Conservation (phyloP, 192 early-diverging fungal species). For the Pilobolus umbonatus region DNA sequence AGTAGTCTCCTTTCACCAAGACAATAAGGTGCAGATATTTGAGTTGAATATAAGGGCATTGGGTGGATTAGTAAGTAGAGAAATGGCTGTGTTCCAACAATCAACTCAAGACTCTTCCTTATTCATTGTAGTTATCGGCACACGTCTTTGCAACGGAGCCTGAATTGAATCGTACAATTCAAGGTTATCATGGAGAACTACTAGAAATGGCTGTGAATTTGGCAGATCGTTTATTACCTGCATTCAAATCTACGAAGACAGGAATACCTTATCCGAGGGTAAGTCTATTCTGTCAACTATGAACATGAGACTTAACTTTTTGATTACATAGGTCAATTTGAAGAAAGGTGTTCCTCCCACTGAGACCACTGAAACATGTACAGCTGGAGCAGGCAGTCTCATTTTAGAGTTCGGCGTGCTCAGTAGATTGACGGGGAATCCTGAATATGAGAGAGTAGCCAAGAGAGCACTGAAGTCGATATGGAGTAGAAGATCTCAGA, state of each 20-base stretch:
- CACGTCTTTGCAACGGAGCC: constrained; percentile 80
- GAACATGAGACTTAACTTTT: background rate
- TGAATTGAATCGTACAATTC: constrained; percentile 49
- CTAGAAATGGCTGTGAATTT: constrained; percentile 74
- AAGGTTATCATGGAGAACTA: constrained; percentile 76
- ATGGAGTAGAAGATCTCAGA: constrained; percentile 71
- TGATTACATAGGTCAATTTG: constrained; percentile 54
- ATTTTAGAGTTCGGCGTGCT: constrained; percentile 91
- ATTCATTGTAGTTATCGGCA: constrained; percentile 57
- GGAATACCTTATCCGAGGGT: constrained; percentile 83
- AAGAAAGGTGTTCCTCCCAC: constrained; percentile 59
- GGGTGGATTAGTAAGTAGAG: constrained; percentile 61
- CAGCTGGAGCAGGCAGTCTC: constrained; percentile 88
- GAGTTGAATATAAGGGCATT: constrained; percentile 90
- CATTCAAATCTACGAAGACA: constrained; percentile 75
- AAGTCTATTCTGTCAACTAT: constrained; percentile 4
- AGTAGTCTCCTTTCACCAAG: constrained; percentile 69
- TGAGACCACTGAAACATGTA: constrained; percentile 73
- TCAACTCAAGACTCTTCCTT: background rate
- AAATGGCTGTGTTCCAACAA: background rate
- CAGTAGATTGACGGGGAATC: constrained; percentile 76
- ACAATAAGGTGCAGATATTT: constrained; percentile 92
- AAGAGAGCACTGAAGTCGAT: constrained; percentile 65
- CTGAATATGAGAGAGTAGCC: constrained; percentile 71
- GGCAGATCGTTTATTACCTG: constrained; percentile 79